Conservation (phyloP, 805 yeast species). For the Candida nonsorbophila region DNA sequence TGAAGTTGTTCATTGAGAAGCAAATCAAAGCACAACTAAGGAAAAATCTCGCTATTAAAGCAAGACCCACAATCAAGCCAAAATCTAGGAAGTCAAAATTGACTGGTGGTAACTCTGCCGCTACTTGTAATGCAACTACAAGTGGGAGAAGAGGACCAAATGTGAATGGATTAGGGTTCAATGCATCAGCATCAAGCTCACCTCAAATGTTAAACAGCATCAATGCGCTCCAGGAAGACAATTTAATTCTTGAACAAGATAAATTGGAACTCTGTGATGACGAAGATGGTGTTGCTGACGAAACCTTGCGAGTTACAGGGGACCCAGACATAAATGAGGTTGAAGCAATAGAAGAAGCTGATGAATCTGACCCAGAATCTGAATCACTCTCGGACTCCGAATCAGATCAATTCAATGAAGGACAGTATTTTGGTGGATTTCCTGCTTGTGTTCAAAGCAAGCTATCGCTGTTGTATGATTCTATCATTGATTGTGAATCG, state of each 20-base stretch:
- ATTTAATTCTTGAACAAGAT: constrained; percentile 27
- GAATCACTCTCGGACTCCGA: constrained; percentile 12
- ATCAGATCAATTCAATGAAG: constrained; percentile 7
- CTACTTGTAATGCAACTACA: no score
- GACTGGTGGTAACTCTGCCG: no score
- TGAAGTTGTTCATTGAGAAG: constrained; percentile 30
- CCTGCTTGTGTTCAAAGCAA: constrained; percentile 9
- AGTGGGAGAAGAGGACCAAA: background rate
- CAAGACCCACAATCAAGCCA: constrained; percentile 29
- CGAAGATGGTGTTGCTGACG: constrained; percentile 16
- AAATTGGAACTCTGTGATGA: constrained; percentile 25
- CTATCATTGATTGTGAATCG: constrained; percentile 29
- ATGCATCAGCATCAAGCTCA: constrained; percentile 32
- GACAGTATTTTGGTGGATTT: constrained; percentile 2
- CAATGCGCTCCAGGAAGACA: constrained; percentile 23
- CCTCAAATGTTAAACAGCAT: constrained; percentile 35
- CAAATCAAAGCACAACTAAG: constrained; percentile 27
- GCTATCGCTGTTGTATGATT: constrained; percentile 24
- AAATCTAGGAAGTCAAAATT: constrained; percentile 22
- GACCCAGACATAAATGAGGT: constrained; percentile 23
- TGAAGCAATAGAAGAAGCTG: constrained; percentile 19
- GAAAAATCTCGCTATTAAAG: constrained; percentile 21
- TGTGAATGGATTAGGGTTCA: constrained; percentile 20
- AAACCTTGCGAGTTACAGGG: constrained; percentile 17
- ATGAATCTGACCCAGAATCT: constrained; percentile 13